Conservation (phyloP, 441 rosid species). For the Breynia disticha region DNA sequence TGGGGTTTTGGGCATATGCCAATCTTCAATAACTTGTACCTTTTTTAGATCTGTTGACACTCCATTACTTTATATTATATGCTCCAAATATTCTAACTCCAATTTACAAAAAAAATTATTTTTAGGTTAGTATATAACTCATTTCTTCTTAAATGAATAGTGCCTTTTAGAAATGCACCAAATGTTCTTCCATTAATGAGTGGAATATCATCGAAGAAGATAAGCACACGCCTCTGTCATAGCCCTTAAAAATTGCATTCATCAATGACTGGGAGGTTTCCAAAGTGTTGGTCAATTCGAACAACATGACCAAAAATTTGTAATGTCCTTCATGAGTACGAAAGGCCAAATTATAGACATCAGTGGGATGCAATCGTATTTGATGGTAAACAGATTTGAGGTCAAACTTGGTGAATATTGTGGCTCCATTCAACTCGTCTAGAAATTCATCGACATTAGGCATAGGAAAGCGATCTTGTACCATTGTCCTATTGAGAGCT, state of each 20-base stretch:
- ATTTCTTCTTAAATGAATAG: background rate
- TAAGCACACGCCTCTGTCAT: background rate
- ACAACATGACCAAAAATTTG: too few species aligned
- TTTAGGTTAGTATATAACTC: background rate
- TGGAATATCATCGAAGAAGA: constrained; percentile 1
- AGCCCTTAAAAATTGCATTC: background rate
- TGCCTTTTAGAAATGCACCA: background rate
- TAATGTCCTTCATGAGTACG: too few species aligned
- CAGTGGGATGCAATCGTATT: too few species aligned
- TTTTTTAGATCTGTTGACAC: background rate
- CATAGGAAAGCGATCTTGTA: too few species aligned
- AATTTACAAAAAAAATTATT: background rate
- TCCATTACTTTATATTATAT: background rate
- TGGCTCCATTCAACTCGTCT: too few species aligned
- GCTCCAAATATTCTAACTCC: background rate
- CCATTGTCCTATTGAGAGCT: too few species aligned
- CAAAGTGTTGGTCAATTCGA: too few species aligned
- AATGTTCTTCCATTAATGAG: background rate
- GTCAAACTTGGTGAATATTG: too few species aligned
- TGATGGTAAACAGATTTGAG: too few species aligned
- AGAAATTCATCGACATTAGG: too few species aligned
- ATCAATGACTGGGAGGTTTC: background rate
- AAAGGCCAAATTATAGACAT: too few species aligned
- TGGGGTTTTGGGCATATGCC: background rate
- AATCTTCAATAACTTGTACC: background rate